A percentile compares a stretch with the other conserved stretches of the same genome.
These are phyloP conservation scores for Talaromyces sp. DNA, from an alignment of 2,329 filamentous ascomycete species.

Conservation along the genomic window DNA sequence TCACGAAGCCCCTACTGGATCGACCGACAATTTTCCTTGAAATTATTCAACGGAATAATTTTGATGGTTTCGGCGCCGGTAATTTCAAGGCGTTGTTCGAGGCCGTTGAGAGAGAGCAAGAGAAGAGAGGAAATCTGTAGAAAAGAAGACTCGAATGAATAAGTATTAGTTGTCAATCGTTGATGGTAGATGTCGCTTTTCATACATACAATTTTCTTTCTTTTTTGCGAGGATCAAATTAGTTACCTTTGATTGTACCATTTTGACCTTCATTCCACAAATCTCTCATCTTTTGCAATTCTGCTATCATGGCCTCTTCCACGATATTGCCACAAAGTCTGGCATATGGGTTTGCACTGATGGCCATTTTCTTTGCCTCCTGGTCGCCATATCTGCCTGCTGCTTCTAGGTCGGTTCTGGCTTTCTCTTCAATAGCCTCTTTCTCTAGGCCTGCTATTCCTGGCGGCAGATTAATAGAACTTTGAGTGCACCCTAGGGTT, in stretches of 20 bases:
- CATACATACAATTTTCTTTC: neutral
- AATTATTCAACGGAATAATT: conserved; percentile 60
- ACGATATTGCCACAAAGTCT: conserved; percentile 4
- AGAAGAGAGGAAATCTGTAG: conserved; percentile 69
- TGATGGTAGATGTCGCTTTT: neutral
- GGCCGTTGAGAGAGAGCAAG: conserved; percentile 87
- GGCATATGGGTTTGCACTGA: conserved; percentile 3
- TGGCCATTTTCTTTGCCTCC: conserved; percentile 3
- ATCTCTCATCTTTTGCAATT: neutral
- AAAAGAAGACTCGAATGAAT: conserved; percentile 15
- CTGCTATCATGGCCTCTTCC: neutral
- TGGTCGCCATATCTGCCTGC: conserved; percentile 4
- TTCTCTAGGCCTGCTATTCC: neutral
- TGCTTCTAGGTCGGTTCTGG: neutral
- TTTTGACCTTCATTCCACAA: neutral
- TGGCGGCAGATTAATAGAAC: neutral
- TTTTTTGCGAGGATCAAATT: neutral
- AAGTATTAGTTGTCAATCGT: neutral
- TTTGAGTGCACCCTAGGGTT: neutral
- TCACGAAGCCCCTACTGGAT: conserved; percentile 80
- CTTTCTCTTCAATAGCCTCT: neutral
- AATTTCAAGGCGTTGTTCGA: conserved; percentile 93
- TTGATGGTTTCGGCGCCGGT: conserved; percentile 83
- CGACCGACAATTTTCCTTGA: conserved; percentile 80
- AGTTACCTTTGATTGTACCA: neutral